Evolutionary conservation across 176 grass and related monocot species (phyloP).

Genomic region (Melocanna baccifera): DNA sequence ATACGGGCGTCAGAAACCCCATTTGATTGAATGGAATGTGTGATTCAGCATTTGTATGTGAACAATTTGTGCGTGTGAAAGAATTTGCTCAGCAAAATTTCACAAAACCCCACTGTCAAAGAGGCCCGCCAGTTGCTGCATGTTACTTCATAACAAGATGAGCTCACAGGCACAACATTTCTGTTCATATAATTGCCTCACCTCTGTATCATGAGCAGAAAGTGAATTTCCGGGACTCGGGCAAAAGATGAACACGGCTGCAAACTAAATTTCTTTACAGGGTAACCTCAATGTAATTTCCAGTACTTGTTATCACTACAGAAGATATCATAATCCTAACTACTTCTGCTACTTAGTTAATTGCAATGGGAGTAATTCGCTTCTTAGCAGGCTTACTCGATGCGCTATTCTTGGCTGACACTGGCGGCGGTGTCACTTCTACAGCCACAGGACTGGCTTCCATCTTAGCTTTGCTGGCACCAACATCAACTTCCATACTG

Average conservation of each 20-base stretch:
- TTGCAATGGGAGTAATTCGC: slow-evolving; percentile 68
- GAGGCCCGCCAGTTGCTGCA: not conserved
- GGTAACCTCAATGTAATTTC: slow-evolving; percentile 13
- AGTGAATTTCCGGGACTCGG: not conserved
- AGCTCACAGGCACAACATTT: not conserved
- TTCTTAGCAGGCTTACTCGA: slow-evolving; percentile 74
- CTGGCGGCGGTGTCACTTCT: slow-evolving; percentile 23
- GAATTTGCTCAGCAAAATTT: not conserved
- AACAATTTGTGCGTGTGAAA: not conserved
- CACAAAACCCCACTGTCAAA: not conserved
- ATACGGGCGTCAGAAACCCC: slow-evolving; percentile 41
- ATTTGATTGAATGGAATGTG: slow-evolving; percentile 14
- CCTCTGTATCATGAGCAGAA: not conserved
- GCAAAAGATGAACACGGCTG: not conserved
- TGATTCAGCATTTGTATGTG: slow-evolving; percentile 26
- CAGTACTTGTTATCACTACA: slow-evolving; percentile 25
- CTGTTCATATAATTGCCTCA: slow-evolving; percentile 3
- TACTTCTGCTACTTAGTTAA: slow-evolving; percentile 44
- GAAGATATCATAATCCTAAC: slow-evolving; percentile 30
- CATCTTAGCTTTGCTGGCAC: slow-evolving; percentile 29
- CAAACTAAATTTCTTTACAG: slow-evolving; percentile 45
- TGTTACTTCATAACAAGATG: not conserved
- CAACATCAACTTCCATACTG: slow-evolving; percentile 53
- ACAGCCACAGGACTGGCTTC: slow-evolving; percentile 18
- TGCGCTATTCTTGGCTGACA: slow-evolving; percentile 30